Base-by-base conservation (phyloP, 176 grass and related monocot genomes). In the Eleusine coracana region DNA sequence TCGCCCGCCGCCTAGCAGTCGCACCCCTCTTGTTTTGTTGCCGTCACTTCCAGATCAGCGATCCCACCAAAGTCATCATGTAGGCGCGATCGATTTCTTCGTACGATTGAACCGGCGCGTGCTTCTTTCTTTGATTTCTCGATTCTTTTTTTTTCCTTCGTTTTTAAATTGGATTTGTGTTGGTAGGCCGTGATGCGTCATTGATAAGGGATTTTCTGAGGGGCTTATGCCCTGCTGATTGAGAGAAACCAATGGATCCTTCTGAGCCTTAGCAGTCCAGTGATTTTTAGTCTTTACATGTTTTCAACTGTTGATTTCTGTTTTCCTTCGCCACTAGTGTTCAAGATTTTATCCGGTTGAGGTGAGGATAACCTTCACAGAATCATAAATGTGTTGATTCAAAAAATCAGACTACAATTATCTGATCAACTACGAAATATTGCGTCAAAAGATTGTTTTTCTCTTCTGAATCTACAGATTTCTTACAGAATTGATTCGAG, bases 321-420 rank as follows among this genome's bases (percentile, higher is more conserved):
- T 46, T 5, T 7, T 41, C 41, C 15, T 31, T 0, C 23, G 2
- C 1, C 6, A 3, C 20, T 37, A 4, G 6, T 16, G 5, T 23
- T 7, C 68, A 36, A 65, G 73, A 36, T 85, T 73, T 54, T 27
- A 48, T 37, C n/a, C 71, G 44, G 83, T 92, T 89, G 95, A 92
- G 42, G 77, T 92, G 92, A 97, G 70, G 92, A 97, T 92, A 41
- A 12, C 15, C 55, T 88, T 83, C n/a, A 37, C 90, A 70, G 88
- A 97, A 97, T 84, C 82, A 17, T n/a, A n/a, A 16, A 20, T 59
- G 56, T 97, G 95, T 94, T 87, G 88, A 88, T 23, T 31, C 1
- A 62, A 87, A 88, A 87, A 74, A 56, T 92, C 90, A 97, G 90
- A 97, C 90, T 92, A 97, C 95, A 97, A 92, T 94, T 97, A 97